Conservation (phyloP, 2,329 filamentous ascomycete genomes). For the Fusarium oxysporum region DNA sequence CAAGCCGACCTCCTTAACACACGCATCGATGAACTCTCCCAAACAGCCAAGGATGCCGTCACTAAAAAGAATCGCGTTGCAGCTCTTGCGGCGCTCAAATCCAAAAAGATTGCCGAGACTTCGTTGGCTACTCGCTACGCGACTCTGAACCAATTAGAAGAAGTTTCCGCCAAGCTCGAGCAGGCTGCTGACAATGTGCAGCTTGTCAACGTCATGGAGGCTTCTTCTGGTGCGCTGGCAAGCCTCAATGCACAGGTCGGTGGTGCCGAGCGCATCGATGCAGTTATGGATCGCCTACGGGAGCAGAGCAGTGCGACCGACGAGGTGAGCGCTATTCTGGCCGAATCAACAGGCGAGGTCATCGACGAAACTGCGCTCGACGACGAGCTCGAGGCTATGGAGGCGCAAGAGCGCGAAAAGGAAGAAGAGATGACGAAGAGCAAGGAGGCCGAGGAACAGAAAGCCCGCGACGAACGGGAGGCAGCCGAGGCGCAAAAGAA, state of each 20-base stretch:
- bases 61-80: slow-evolving; percentile 77
- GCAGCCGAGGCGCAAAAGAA: slow-evolving; percentile 63
- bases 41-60: slow-evolving; percentile 77
- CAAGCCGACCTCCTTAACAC: slow-evolving; percentile 75
- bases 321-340: slow-evolving; percentile 82
- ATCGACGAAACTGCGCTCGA: slow-evolving; percentile 89
- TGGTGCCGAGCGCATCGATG: slow-evolving; percentile 79
- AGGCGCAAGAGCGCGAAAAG: slow-evolving; percentile 67
- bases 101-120: slow-evolving; percentile 83
- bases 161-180: slow-evolving; percentile 84
- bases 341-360: slow-evolving; percentile 64
- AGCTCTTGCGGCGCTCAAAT: slow-evolving; percentile 82
- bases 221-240: slow-evolving; percentile 77
- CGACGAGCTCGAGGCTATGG: slow-evolving; percentile 84
- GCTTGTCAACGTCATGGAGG: slow-evolving; percentile 84
- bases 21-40: slow-evolving; percentile 74
- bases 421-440: slow-evolving; percentile 62
- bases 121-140: slow-evolving; percentile 78
- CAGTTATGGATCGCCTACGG: slow-evolving; percentile 78
- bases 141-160: slow-evolving; percentile 83
- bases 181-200: slow-evolving; percentile 87
- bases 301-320: slow-evolving; percentile 86
- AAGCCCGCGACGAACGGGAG: slow-evolving; percentile 58
- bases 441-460: slow-evolving; percentile 53
- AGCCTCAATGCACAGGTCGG: slow-evolving; percentile 82